Conservation (phyloP, 169 alveolate species). For the Plasmodium inui region DNA sequence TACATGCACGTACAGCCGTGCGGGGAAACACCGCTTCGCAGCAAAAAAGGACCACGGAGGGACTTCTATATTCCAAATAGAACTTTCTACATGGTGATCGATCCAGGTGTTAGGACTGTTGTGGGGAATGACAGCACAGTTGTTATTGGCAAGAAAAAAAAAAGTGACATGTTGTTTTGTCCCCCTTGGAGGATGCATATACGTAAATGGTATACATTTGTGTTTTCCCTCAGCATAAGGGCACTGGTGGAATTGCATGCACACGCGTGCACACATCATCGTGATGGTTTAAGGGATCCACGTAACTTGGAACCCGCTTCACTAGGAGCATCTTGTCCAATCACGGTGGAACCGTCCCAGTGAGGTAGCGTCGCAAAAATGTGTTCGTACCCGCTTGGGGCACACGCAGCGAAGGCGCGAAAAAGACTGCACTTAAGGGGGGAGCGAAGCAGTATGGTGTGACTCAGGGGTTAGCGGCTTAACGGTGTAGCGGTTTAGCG, state of each 20-base stretch:
- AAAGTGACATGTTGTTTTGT: neutral
- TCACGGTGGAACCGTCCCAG: no score
- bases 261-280: neutral
- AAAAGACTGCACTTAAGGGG: neutral
- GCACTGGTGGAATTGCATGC: neutral
- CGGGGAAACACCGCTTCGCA: neutral
- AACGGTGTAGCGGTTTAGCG: neutral
- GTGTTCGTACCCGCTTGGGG: neutral
- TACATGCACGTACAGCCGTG: neutral
- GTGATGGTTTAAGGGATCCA: neutral
- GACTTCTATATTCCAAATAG: neutral
- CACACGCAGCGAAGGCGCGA: neutral
- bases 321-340: no score
- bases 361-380: no score
- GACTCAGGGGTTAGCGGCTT: neutral
- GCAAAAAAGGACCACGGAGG: neutral
- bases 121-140: neutral
- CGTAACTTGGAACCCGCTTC: neutral
- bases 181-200: neutral
- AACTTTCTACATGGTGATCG: neutral
- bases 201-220: neutral
- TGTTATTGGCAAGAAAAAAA: neutral
- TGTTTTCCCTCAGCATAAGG: neutral
- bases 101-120: neutral
- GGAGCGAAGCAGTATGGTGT: neutral